phyloP scores from a whole-genome alignment of 2,329 filamentous ascomycete genomes.

The Colletotrichum spinosum region DNA sequence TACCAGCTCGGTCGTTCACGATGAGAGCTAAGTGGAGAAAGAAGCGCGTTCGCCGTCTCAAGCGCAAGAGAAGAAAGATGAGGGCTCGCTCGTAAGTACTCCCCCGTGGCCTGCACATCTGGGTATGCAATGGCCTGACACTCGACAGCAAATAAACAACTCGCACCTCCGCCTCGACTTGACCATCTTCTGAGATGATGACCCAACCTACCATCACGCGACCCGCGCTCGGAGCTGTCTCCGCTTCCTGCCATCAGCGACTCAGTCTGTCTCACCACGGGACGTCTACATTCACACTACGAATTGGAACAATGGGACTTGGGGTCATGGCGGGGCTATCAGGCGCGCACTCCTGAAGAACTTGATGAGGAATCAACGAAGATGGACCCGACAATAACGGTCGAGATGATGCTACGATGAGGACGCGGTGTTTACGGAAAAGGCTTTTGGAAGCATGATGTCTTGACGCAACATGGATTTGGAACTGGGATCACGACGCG shows the following conservation, averaged over 20 bases:
- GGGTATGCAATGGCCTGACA: conserved; percentile 46
- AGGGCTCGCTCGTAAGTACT: conserved; percentile 91
- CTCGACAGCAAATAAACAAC: conserved; percentile 73
- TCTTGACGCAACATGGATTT: conserved; percentile 34
- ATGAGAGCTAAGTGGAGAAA: conserved; percentile 99
- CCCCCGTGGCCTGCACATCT: background rate
- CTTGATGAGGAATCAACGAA: conserved; percentile 33
- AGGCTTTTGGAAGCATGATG: conserved; percentile 28
- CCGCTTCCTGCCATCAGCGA: conserved; percentile 32
- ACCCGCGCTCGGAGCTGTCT: conserved; percentile 13
- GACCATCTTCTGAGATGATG: conserved; percentile 51
- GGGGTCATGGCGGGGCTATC: conserved; percentile 32
- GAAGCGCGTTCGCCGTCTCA: conserved; percentile 99
- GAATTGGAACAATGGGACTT: conserved; percentile 35
- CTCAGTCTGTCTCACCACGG: conserved; percentile 34
- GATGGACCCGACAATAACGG: conserved; percentile 32
- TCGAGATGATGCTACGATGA: conserved; percentile 36
- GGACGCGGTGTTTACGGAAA: conserved; percentile 33
- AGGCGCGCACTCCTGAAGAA: conserved; percentile 17
- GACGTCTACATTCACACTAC: conserved; percentile 42
- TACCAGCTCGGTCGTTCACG: conserved; percentile 59
- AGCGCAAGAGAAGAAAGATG: conserved; percentile 99
- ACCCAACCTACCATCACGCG: conserved; percentile 28
- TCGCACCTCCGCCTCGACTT: conserved; percentile 67
- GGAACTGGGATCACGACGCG: conserved; percentile 31